phyloP scores from a whole-genome alignment of 441 rosid genomes.

The Lepidium campestre region DNA sequence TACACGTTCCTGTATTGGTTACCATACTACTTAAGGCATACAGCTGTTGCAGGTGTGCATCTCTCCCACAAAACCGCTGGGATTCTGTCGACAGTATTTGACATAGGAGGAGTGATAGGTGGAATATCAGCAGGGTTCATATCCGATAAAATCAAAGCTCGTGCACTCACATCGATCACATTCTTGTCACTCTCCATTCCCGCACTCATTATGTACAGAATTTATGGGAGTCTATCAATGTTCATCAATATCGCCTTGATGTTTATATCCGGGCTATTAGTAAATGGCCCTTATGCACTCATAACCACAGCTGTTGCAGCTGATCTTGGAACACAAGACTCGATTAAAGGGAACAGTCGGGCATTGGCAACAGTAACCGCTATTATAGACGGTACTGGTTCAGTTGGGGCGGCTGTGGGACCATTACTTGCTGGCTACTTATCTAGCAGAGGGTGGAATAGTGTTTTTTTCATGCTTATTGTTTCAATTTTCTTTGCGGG shows the following conservation, averaged over 20 bases:
- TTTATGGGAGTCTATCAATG: slow-evolving; percentile 67
- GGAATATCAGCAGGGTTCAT: slow-evolving; percentile 72
- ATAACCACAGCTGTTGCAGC: slow-evolving; percentile 91
- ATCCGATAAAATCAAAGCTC: slow-evolving; percentile 75
- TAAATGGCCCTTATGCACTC: slow-evolving; percentile 82
- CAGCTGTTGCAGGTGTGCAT: slow-evolving; percentile 87
- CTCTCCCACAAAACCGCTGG: slow-evolving; percentile 83
- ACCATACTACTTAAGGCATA: slow-evolving; percentile 86
- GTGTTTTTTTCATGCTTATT: slow-evolving; percentile 79
- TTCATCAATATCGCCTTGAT: slow-evolving; percentile 51
- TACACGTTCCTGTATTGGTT: slow-evolving; percentile 91
- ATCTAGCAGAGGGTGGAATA: slow-evolving; percentile 76
- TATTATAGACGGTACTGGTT: slow-evolving; percentile 92
- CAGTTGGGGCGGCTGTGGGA: slow-evolving; percentile 86
- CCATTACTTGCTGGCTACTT: slow-evolving; percentile 80
- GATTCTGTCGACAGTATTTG: slow-evolving; percentile 75
- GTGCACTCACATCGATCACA: slow-evolving; percentile 64
- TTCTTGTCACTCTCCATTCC: slow-evolving; percentile 78
- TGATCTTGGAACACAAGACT: slow-evolving; percentile 87
- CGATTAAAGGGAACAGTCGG: slow-evolving; percentile 64
- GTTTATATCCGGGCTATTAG: slow-evolving; percentile 78
- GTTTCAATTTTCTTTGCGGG: slow-evolving; percentile 48
- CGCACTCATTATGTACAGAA: slow-evolving; percentile 59
- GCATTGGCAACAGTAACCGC: slow-evolving; percentile 88
- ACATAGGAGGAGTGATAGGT: slow-evolving; percentile 81